Evolutionary conservation across 2,329 filamentous ascomycete species (phyloP).

Genomic region (Fusarium haematococcum): DNA sequence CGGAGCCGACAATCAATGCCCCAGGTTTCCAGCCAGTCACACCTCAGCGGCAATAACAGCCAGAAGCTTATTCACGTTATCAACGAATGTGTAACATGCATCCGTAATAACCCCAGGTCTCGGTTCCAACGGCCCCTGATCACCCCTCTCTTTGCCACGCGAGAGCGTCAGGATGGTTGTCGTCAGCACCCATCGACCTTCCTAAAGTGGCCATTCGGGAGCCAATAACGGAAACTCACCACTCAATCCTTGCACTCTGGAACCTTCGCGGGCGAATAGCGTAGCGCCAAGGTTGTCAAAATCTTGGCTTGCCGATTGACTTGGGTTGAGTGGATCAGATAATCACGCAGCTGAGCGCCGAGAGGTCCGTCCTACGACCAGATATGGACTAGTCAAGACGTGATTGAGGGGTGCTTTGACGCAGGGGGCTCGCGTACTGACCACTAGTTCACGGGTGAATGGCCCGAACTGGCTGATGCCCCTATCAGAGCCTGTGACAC

Average conservation of each 20-base stretch:
- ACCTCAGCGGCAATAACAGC: background rate
- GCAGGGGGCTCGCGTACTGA: background rate
- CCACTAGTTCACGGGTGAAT: slow-evolving; percentile 1
- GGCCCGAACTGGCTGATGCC: background rate
- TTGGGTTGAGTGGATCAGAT: background rate
- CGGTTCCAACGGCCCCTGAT: background rate
- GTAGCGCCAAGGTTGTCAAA: background rate
- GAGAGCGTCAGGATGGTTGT: background rate
- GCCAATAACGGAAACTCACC: background rate
- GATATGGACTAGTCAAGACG: background rate
- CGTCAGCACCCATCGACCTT: background rate
- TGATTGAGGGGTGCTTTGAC: background rate
- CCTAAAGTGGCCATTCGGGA: background rate
- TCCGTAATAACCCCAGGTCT: background rate
- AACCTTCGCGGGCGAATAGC: background rate
- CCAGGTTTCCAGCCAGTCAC: background rate
- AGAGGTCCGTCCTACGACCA: background rate
- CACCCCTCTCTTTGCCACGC: background rate
- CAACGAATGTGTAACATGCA: background rate
- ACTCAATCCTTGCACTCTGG: background rate
- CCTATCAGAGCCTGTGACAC: background rate
- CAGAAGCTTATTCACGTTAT: background rate
- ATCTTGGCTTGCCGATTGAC: background rate
- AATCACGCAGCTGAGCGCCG: background rate
- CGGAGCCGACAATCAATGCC: background rate